Percentiles rank a stretch among this genome's conserved stretches.
Conservation (phyloP, 169 alveolate genomes). For the Eimeria mitis region DNA sequence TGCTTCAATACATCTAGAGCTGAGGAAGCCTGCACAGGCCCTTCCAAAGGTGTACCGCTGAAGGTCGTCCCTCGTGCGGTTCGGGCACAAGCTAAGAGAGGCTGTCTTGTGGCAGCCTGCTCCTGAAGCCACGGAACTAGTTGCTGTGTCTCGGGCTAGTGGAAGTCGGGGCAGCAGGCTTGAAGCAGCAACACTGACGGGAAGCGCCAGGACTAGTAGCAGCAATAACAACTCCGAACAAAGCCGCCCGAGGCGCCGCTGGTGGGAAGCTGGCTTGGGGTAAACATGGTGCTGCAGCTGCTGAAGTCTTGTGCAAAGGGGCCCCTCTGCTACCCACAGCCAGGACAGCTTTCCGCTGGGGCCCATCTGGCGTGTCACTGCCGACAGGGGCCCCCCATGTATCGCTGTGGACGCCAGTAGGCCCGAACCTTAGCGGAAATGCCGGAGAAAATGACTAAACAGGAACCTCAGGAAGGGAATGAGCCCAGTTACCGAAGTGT, state of each 20-base stretch:
- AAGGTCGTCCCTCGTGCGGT: background rate
- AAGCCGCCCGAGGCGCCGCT: background rate
- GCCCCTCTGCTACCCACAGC: conserved; percentile 22
- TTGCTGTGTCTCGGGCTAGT: background rate
- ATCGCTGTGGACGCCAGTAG: background rate
- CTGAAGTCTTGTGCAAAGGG: background rate
- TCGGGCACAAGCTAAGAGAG: too few relatives aligned
- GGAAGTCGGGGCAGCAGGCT: conserved; percentile 25
- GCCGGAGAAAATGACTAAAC: too few relatives aligned
- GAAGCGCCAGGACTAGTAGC: background rate
- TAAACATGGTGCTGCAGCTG: background rate
- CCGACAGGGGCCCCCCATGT: conserved; percentile 38
- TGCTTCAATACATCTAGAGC: background rate
- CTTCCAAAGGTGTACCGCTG: background rate
- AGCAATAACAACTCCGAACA: background rate
- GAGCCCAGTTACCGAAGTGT: background rate
- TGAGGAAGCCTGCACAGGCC: background rate
- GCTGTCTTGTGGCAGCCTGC: background rate
- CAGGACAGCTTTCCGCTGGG: background rate
- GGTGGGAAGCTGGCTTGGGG: background rate
- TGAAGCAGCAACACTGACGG: conserved; percentile 6
- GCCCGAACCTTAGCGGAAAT: background rate
- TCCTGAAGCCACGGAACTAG: background rate
- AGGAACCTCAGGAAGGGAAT: background rate
- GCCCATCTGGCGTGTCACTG: conserved; percentile 42